Evolutionary conservation across 805 yeast species (phyloP), one percentile per base, ranked within the genome.

Genomic region (Barnettozyma californica): DNA sequence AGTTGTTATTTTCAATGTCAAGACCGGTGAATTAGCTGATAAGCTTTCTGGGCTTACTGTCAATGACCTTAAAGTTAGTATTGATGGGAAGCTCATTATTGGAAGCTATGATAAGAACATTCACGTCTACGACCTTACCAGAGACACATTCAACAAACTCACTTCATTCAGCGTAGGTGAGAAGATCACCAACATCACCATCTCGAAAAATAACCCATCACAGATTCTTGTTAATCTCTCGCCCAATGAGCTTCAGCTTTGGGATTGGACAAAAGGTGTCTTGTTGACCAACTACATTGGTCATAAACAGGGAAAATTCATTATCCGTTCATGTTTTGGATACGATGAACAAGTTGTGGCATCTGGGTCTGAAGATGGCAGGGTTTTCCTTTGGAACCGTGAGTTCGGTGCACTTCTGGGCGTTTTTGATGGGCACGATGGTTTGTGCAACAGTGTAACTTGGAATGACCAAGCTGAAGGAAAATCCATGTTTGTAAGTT

Each of bases 321-420:
- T 89, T 35, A 79, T 91, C 19, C 72, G 95, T 43, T 82, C 95
- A 1, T 76, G 88, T 54, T 83, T 89, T 61, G 95, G 95, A 0
- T 74, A 75, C 48, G 74, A 79, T 51, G 92, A 87, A 55, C 81
- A 82, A 53, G 69, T 87, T 44, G 77, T 88, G 0, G 68, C 84
- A n/a, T 80, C 89, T 54, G 96, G 97, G 0, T 80, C 91, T 41
- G 95, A 87, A 60, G 95, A 90, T 63, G 89, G 89, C 0, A 71
- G 76, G 46, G 74, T 87, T 4, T 88, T 82, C 61, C 70, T 90
- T 2, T 89, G 96, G 95, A 86, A 86, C 59, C 72, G 83, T 19
- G 73, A 75, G 43, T 81, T 81, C 23, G 90, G 94, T 6, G 81
- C 82, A 49, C 70, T 87, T 21, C 67, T 90, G 4, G 68, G 67